Percentiles rank a stretch among this genome's conserved stretches.
Evolutionary conservation across 208 protist genomes (phyloP).

Genomic region (Trypanosoma cruzi): DNA sequence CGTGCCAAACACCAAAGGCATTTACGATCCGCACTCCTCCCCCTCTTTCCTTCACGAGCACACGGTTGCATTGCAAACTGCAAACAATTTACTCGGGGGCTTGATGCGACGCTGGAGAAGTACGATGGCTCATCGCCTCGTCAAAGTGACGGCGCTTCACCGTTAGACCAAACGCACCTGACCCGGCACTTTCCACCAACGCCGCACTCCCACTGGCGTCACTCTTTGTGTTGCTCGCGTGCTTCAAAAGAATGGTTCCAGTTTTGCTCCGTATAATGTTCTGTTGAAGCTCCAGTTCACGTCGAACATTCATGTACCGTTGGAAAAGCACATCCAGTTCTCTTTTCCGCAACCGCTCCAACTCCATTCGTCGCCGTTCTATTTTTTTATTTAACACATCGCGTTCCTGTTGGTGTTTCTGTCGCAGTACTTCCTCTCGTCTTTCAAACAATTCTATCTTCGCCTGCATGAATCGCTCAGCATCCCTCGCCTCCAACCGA

Average conservation of each 20-base stretch:
- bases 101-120: constrained; percentile 6
- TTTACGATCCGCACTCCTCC: no score
- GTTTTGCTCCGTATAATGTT: constrained; percentile 90
- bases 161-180: constrained; percentile 76
- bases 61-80: no score
- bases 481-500: constrained; percentile 64
- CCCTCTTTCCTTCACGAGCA: no score
- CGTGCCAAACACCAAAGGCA: no score
- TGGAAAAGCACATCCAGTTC: constrained; percentile 89
- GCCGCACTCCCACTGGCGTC: constrained; percentile 75
- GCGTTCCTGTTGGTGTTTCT: constrained; percentile 86
- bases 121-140: constrained; percentile 22
- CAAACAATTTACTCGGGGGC: background rate
- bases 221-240: constrained; percentile 83
- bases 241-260: constrained; percentile 82
- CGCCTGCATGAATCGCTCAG: constrained; percentile 70
- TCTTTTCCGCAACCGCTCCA: constrained; percentile 80
- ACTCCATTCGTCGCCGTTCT: constrained; percentile 65
- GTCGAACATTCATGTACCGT: constrained; percentile 86
- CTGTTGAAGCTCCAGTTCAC: constrained; percentile 84
- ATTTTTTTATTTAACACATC: constrained; percentile 71
- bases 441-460: constrained; percentile 57
- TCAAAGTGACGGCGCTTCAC: constrained; percentile 61
- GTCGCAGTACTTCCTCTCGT: constrained; percentile 60
- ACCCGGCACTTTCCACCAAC: constrained; percentile 69